These are phyloP conservation scores for Solanum piurae DNA, from an alignment of 257 asterid genomes.

Conservation along the genomic window DNA sequence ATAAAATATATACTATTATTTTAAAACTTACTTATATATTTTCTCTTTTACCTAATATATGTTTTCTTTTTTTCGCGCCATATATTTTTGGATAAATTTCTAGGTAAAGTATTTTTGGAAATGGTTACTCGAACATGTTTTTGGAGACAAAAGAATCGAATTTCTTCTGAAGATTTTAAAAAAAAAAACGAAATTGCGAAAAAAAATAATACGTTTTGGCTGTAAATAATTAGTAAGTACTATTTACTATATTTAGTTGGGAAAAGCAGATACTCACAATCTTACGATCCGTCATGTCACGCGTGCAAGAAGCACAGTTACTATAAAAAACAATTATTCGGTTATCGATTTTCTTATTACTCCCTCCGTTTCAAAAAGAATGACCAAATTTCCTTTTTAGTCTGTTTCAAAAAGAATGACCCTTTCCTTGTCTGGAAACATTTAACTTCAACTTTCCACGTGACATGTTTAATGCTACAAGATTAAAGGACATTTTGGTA, in stretches of 20 bases:
- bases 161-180: not conserved
- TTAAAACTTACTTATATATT: not conserved
- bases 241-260: not conserved
- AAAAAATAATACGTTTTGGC: not conserved
- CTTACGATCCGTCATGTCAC: not conserved
- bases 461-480: too few species aligned
- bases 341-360: not conserved
- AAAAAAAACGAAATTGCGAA: not conserved
- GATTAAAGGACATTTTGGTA: too few species aligned
- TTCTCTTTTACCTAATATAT: not conserved
- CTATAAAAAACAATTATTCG: not conserved
- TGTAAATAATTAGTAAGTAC: not conserved
- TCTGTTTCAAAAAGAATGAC: too few species aligned
- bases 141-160: not conserved
- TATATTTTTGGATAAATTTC: not conserved
- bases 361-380: too few species aligned
- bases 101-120: not conserved
- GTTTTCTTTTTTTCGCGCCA: not conserved
- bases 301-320: not conserved
- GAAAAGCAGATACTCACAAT: not conserved
- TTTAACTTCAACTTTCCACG: too few species aligned
- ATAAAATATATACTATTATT: not conserved
- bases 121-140: not conserved
- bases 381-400: too few species aligned
- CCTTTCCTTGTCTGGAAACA: too few species aligned